Evolutionary conservation across 768 basidiomycete species (phyloP).

Genomic region (Kwoniella botswanensis): DNA sequence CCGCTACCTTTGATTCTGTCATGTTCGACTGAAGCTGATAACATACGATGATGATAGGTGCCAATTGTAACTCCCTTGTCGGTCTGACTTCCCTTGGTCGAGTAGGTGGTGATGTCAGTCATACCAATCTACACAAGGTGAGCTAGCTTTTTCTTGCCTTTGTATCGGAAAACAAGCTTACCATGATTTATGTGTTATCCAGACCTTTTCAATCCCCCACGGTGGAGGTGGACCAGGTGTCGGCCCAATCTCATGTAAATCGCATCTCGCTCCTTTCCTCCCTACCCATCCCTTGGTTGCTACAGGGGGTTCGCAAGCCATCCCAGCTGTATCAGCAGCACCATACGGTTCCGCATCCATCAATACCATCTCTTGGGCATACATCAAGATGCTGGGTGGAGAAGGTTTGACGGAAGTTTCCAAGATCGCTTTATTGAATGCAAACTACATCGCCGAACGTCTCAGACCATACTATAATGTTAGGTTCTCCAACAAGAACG

Average conservation of each 20-base stretch:
- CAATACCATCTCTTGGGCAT: conserved; percentile 96
- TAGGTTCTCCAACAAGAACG: conserved; percentile 87
- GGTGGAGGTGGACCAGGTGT: conserved; percentile 97
- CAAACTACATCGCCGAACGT: conserved; percentile 95
- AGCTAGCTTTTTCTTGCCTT: too few relatives aligned
- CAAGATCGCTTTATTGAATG: conserved; percentile 85
- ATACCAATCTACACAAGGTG: conserved; percentile 86
- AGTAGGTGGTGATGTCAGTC: conserved; percentile 98
- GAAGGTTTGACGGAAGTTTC: conserved; percentile 83
- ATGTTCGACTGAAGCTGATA: too few relatives aligned
- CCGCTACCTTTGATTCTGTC: background rate
- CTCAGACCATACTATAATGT: conserved; percentile 82
- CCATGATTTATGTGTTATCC: too few relatives aligned
- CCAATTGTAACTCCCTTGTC: conserved; percentile 92
- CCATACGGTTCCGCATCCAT: conserved; percentile 96
- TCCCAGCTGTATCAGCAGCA: conserved; percentile 85
- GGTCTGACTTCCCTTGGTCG: conserved; percentile 83
- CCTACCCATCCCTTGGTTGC: conserved; percentile 79
- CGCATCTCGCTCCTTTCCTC: conserved; percentile 92
- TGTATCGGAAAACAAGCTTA: too few relatives aligned
- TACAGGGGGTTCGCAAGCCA: conserved; percentile 71
- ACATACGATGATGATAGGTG: too few relatives aligned
- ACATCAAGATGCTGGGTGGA: conserved; percentile 99
- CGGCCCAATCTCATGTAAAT: conserved; percentile 91
- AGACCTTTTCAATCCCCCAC: conserved; percentile 97